A percentile compares a stretch with the other conserved stretches of the same genome.
phyloP scores from a whole-genome alignment of 371 early-diverging fungal species.

The Mucor saturninus region DNA sequence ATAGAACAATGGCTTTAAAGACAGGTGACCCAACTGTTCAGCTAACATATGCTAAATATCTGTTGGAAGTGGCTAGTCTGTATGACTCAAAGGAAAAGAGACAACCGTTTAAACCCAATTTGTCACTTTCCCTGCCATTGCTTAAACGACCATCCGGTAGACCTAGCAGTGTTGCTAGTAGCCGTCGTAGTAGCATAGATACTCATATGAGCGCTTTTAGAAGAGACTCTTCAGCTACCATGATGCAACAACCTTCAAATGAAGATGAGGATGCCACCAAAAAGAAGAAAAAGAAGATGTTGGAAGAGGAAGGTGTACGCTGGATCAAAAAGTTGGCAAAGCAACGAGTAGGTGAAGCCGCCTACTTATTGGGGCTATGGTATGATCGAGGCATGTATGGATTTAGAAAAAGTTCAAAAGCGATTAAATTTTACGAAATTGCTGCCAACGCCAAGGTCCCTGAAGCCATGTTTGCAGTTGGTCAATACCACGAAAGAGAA shows the following conservation, averaged over 20 bases:
- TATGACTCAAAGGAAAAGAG: conserved; percentile 25
- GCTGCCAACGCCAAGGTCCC: conserved; percentile 41
- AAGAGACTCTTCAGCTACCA: conserved; percentile 9
- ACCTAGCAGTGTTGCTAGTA: conserved; percentile 12
- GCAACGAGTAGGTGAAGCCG: conserved; percentile 72
- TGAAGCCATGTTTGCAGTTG: conserved; percentile 48
- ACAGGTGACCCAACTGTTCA: conserved; percentile 80
- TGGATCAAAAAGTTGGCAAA: conserved; percentile 76
- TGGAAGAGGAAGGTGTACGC: conserved; percentile 67
- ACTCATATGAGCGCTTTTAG: conserved; percentile 9
- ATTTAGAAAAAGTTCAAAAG: conserved; percentile 54
- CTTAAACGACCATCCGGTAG: not conserved
- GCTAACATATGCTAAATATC: conserved; percentile 83
- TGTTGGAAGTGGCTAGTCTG: conserved; percentile 60
- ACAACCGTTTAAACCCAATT: conserved; percentile 12
- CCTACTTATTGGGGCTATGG: conserved; percentile 73
- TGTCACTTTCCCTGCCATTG: conserved; percentile 14
- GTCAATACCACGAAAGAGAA: conserved; percentile 56
- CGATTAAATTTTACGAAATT: conserved; percentile 44
- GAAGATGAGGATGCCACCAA: conserved; percentile 13
- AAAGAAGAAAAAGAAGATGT: conserved; percentile 29
- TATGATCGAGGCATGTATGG: conserved; percentile 68
- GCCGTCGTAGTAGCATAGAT: conserved; percentile 29
- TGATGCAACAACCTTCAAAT: not conserved
- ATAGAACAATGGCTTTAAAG: conserved; percentile 75